Evolutionary conservation across 208 protist genomes (phyloP), one percentile per base, ranked within the genome.

Genomic region (Leishmania tropica): DNA sequence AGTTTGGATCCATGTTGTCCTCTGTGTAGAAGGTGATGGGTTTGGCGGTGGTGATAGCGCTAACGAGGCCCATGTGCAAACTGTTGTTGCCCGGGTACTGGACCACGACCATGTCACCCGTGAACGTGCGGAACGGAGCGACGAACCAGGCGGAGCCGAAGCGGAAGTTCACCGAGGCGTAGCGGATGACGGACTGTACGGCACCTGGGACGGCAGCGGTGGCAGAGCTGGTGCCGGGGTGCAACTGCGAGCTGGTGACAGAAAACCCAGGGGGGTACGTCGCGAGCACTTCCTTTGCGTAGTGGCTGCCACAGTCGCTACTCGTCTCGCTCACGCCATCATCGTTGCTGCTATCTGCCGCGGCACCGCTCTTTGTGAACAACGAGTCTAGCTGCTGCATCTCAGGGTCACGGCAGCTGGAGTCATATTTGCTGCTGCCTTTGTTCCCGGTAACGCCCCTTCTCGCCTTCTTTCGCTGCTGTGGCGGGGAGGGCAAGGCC

Each of bases 121-220:
- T 79, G 45, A 83, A 80, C 24, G 90, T 94, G 67, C 91, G 90
- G 81, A 97, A 97, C 37, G 94, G 94, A 2, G 94, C 94, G 3
- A 97, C 65, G 80, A 95, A 97, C 94, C 92, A 95, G n/a, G 92
- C 92, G 37, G 90, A 95, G 68, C 94, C 94, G 60, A 97, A 97
- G 76, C 92, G 92, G 79, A 97, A 97, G 87, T 97, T 93, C 10
- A 97, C 94, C 28, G 92, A 95, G 76, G 92, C 94, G 84, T 95
- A 97, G 72, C 92, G 94, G 40, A 93, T 74, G 8, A 90, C 75
- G 19, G 85, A 37, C 8, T 85, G 37, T 10, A 77, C 42, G 15
- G 77, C 78, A 19, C 71, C 54, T 3, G 80, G 13, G 64, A 70
- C 21, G 40, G 51, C 28, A 75, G 37, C 40, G 31, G 74, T 45